phyloP scores from a whole-genome alignment of 164 flowering plant genomes.

The Pachysandra terminalis region DNA sequence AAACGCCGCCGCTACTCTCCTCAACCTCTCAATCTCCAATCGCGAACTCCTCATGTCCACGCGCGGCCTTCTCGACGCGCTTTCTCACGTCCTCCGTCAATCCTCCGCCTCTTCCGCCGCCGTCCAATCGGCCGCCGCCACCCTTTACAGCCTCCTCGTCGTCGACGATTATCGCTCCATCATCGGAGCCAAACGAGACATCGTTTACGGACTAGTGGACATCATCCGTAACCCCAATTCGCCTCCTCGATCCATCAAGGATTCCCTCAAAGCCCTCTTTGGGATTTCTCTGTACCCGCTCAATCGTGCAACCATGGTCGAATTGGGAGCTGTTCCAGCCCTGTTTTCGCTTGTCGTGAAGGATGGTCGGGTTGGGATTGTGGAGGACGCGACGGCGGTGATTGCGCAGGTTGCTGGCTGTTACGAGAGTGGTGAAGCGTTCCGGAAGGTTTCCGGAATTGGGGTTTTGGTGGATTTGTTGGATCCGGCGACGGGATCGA shows the following conservation, averaged over 20 bases:
- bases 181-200: constrained; percentile 78
- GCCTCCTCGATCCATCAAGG: constrained; percentile 62
- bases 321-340: constrained; percentile 56
- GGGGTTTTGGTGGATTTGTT: constrained; percentile 70
- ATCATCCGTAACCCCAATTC: constrained; percentile 38
- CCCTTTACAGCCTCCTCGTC: constrained; percentile 62
- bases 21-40: constrained; percentile 76
- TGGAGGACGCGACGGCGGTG: constrained; percentile 91
- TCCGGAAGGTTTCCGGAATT: constrained; percentile 58
- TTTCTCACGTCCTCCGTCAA: constrained; percentile 64
- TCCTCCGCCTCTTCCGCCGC: constrained; percentile 42
- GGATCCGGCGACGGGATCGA: constrained; percentile 54
- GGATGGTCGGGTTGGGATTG: constrained; percentile 59
- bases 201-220: constrained; percentile 57
- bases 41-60: constrained; percentile 63
- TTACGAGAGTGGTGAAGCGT: constrained; percentile 61
- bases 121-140: constrained; percentile 70
- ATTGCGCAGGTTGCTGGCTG: constrained; percentile 93
- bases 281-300: constrained; percentile 54
- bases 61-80: constrained; percentile 75
- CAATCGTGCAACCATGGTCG: constrained; percentile 57
- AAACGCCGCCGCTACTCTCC: constrained; percentile 80
- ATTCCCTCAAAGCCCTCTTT: constrained; percentile 77
- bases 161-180: constrained; percentile 61
- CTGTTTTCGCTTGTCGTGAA: constrained; percentile 52